Conservation (phyloP, 139 green algal species). For the Coelastrella sp. region DNA sequence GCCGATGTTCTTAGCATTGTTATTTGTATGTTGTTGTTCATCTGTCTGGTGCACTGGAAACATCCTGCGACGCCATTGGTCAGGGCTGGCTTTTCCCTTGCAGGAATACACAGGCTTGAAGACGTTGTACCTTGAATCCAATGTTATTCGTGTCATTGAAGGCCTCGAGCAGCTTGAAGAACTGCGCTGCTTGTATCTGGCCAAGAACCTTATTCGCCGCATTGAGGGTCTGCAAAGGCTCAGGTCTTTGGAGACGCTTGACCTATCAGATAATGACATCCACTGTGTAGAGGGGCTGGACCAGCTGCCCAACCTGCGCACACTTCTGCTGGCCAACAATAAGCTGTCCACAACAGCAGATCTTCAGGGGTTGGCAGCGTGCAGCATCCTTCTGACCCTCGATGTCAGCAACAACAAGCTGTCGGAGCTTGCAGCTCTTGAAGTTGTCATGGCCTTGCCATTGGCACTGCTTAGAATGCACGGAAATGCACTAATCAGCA, state of each 20-base stretch:
- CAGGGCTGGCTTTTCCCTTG: background rate
- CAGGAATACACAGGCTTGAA: conserved; percentile 81
- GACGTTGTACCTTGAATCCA: conserved; percentile 83
- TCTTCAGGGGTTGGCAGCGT: conserved; percentile 57
- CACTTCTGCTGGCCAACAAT: conserved; percentile 67
- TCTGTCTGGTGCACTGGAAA: background rate
- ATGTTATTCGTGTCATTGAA: conserved; percentile 75
- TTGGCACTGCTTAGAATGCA: conserved; percentile 68
- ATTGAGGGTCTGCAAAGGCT: conserved; percentile 61
- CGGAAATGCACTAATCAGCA: conserved; percentile 73
- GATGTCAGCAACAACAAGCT: conserved; percentile 70
- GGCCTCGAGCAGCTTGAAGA: conserved; percentile 63
- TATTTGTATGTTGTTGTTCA: no score
- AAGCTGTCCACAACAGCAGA: conserved; percentile 55
- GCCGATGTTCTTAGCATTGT: no score
- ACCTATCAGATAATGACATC: conserved; percentile 79
- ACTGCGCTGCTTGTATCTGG: conserved; percentile 77
- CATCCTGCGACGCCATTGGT: background rate
- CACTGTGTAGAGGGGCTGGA: conserved; percentile 52
- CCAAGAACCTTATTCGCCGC: conserved; percentile 69
- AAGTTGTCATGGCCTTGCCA: conserved; percentile 54
- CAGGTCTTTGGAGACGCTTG: conserved; percentile 66
- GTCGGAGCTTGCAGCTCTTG: conserved; percentile 53
- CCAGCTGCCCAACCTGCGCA: conserved; percentile 61
- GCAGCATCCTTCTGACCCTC: conserved; percentile 61